A percentile compares a stretch with the other conserved stretches of the same genome.
These are phyloP conservation scores for Microcos paniculata DNA, from an alignment of 345 rosid genomes.

Conservation along the genomic window DNA sequence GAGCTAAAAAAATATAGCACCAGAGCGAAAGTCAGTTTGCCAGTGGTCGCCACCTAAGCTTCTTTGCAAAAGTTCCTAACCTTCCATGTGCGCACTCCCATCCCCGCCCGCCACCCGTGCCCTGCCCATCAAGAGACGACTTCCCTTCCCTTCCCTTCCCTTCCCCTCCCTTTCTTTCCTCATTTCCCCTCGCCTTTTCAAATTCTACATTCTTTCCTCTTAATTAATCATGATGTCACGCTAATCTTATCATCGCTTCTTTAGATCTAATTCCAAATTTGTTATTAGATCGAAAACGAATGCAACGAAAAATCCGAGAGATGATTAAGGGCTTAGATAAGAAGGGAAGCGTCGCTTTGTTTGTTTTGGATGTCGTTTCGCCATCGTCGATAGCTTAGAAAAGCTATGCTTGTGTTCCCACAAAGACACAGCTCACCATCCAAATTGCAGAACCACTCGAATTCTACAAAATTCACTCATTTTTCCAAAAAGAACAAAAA, in stretches of 20 bases:
- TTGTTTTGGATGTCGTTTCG: neutral
- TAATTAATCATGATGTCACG: too few species aligned
- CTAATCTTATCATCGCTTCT: too few species aligned
- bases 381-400: neutral
- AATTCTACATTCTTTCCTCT: too few species aligned
- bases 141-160: too few species aligned
- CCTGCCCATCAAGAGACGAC: neutral
- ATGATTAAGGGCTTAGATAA: too few species aligned
- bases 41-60: slow-evolving; percentile 26
- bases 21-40: neutral
- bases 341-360: too few species aligned
- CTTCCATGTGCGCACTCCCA: slow-evolving; percentile 17
- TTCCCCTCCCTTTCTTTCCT: too few species aligned
- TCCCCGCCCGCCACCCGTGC: too few species aligned
- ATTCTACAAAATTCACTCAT: neutral
- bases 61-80: neutral
- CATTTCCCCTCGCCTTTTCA: too few species aligned
- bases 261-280: too few species aligned
- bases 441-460: neutral
- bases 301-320: too few species aligned
- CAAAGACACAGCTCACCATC: neutral
- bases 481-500: neutral
- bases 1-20: neutral
- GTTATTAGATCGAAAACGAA: too few species aligned
- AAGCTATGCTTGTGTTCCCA: neutral